phyloP scores from a whole-genome alignment of 805 yeast genomes.

The Middelhovenomyces tepae region DNA sequence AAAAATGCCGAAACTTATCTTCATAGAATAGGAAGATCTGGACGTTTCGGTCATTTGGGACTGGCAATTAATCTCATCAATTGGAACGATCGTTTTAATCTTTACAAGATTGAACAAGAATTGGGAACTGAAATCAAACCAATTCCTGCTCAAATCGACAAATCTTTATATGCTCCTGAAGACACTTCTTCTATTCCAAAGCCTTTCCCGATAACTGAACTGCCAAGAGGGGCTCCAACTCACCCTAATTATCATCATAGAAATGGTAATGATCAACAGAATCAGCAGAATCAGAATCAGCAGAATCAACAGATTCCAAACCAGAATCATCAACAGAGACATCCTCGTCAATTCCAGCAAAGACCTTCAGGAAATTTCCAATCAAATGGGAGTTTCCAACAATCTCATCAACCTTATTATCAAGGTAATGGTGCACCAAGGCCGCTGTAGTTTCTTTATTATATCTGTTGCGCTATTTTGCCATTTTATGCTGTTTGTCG shows the following conservation, averaged over 20 bases:
- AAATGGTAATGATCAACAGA: constrained; percentile 19
- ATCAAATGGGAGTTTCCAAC: too few species aligned
- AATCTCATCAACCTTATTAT: too few species aligned
- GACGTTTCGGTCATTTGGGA: constrained; percentile 97
- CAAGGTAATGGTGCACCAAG: too few species aligned
- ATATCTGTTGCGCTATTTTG: too few species aligned
- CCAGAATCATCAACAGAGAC: constrained; percentile 18
- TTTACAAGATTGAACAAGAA: constrained; percentile 94
- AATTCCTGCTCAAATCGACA: constrained; percentile 89
- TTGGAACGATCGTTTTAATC: constrained; percentile 91
- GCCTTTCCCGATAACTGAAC: constrained; percentile 71
- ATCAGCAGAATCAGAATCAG: constrained; percentile 13
- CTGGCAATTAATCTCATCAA: constrained; percentile 92
- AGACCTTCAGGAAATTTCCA: too few species aligned
- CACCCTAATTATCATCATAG: constrained; percentile 9
- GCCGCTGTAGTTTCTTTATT: too few species aligned
- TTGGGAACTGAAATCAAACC: constrained; percentile 96
- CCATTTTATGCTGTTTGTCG: too few species aligned
- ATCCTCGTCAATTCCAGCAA: constrained; percentile 13
- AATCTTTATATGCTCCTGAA: constrained; percentile 70
- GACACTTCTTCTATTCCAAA: constrained; percentile 61
- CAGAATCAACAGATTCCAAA: constrained; percentile 13
- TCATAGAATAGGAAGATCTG: constrained; percentile 98
- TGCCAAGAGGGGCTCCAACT: constrained; percentile 20
- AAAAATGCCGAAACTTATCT: constrained; percentile 95